Evolutionary conservation across 306 rosid species (phyloP), one percentile per base, ranked within the genome.

Genomic region (Vachellia collinsii): DNA sequence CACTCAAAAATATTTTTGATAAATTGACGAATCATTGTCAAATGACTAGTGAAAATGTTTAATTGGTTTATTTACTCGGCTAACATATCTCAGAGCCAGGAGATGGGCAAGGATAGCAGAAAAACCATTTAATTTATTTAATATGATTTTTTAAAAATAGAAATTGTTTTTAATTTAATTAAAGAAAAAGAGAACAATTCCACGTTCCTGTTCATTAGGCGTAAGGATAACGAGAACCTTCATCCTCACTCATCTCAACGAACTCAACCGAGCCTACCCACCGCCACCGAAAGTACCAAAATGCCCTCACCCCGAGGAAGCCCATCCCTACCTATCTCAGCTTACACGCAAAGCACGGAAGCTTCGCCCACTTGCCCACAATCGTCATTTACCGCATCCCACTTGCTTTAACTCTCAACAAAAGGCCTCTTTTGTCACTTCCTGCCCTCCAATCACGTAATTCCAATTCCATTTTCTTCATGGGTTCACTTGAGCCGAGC

Each of bases 321-420:
- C 48, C 67, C 48, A n/a, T 42, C 84, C 59, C 29, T 59, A 51
- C 47, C 69, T 56, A 42, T 69, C 79, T 74, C 76, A 41, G 71
- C 77, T 82, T 85, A 82, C 86, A 80, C 84, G 86, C 86, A 80
- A 82, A 81, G 93, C 79, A 87, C 81, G 80, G 84, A 87, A 87
- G 80, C 79, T 72, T 82, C 87, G 61, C 64, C 66, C 77, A 86
- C 80, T 83, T 85, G 51, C 74, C 56, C 83, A 72, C 79, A 38
- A 67, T 37, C 79, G 64, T 38, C 89, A 82, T 82, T 88, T 61
- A 61, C 38, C 0, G 38, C 3, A 3, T 61, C 7, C 19, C 66
- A 11, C 66, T 61, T 11, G 39, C 66, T 61, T 61, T 61, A 61
- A 61, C 17, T 61, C 37, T 10, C 36, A 61, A 25, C 66, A 61